Evolutionary conservation across 2,329 filamentous ascomycete species (phyloP).

Genomic region (Rhynchosporium agropyri): DNA sequence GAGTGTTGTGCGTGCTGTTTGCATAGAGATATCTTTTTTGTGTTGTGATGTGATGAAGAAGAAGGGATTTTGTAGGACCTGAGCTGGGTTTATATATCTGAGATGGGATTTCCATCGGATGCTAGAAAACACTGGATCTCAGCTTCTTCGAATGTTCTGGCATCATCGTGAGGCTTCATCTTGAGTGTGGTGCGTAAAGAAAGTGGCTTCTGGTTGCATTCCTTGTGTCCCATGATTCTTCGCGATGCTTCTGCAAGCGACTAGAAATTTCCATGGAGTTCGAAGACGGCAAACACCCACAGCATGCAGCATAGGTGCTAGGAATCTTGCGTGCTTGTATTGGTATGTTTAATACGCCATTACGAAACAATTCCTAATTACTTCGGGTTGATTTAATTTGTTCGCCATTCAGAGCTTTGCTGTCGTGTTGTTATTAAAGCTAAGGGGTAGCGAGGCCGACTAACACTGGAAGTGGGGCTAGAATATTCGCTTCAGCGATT

Average conservation of each 20-base stretch:
- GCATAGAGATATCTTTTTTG: slow-evolving; percentile 31
- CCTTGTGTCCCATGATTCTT: slow-evolving; percentile 11
- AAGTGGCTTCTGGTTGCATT: neutral
- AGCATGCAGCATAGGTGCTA: neutral
- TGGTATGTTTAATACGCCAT: no score
- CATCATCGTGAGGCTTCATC: slow-evolving; percentile 21
- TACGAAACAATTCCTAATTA: no score
- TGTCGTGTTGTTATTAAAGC: no score
- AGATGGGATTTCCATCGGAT: slow-evolving; percentile 19
- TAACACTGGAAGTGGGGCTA: no score
- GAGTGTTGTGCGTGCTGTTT: slow-evolving; percentile 31
- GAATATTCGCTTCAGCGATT: no score
- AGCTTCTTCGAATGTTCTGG: slow-evolving; percentile 24
- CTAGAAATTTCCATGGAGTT: slow-evolving; percentile 23
- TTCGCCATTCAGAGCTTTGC: no score
- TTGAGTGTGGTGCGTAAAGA: slow-evolving; percentile 5
- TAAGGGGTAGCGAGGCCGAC: no score
- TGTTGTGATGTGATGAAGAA: slow-evolving; percentile 24
- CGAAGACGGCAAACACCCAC: neutral
- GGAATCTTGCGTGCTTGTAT: no score
- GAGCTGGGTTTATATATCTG: slow-evolving; percentile 31
- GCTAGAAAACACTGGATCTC: slow-evolving; percentile 25
- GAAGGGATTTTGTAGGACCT: neutral
- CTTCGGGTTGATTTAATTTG: no score
- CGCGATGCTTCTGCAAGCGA: slow-evolving; percentile 15